Percentiles rank a stretch among this genome's conserved stretches.
Conservation (phyloP, 129 eudicot genomes). For the Artemisia annua region DNA sequence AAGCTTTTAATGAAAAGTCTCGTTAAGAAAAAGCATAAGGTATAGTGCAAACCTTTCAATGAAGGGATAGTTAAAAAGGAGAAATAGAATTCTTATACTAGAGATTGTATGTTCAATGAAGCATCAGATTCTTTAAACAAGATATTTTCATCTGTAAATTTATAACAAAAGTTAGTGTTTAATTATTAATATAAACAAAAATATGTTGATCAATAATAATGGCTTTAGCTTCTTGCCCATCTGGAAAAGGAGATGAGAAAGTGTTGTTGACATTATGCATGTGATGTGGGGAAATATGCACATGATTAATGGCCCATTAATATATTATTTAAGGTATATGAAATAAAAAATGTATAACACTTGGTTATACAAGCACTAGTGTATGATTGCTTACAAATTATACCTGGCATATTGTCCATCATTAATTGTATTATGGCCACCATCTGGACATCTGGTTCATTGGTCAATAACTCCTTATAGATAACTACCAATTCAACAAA, state of each 20-base stretch:
- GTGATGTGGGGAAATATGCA: slow-evolving; percentile 26
- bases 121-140: no score
- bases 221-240: slow-evolving; percentile 6
- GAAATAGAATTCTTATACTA: no score
- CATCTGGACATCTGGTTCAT: no score
- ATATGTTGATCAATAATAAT: neutral
- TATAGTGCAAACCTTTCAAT: no score
- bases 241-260: neutral
- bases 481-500: neutral
- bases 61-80: no score
- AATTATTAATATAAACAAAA: neutral
- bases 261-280: slow-evolving; percentile 26
- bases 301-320: slow-evolving; percentile 24
- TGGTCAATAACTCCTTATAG: neutral
- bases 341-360: slow-evolving; percentile 14
- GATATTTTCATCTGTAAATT: no score
- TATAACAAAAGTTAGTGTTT: no score
- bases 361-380: slow-evolving; percentile 7
- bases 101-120: no score
- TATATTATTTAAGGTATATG: slow-evolving; percentile 11
- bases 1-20: no score
- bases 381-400: slow-evolving; percentile 14
- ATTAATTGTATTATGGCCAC: neutral
- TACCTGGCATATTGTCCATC: slow-evolving; percentile 8
- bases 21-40: no score